Conservation (phyloP, 805 yeast genomes). For the Dipodascopsis tothii region DNA sequence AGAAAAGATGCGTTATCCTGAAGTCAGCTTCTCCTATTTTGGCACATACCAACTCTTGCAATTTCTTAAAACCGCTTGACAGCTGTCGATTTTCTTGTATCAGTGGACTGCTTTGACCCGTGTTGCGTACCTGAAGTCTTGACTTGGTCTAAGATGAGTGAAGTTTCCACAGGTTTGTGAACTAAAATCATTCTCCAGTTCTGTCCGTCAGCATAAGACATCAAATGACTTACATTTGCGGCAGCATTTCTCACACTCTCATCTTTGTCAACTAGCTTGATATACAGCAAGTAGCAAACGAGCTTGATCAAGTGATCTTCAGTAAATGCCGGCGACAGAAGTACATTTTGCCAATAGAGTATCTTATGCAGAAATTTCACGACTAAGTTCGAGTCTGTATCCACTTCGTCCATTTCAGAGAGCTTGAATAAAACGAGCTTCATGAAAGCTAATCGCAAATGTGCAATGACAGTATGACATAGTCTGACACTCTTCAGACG, state of each 20-base stretch:
- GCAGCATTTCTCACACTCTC: slow-evolving; percentile 15
- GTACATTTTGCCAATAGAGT: slow-evolving; percentile 23
- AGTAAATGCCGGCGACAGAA: slow-evolving; percentile 17
- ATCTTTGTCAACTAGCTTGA: slow-evolving; percentile 10
- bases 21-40: not conserved
- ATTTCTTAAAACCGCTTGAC: slow-evolving; percentile 14
- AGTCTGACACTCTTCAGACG: slow-evolving; percentile 15
- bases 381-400: slow-evolving; percentile 10
- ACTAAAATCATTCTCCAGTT: slow-evolving; percentile 20
- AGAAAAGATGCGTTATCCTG: slow-evolving; percentile 16
- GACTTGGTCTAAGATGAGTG: slow-evolving; percentile 17
- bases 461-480: slow-evolving; percentile 9
- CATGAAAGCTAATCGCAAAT: slow-evolving; percentile 15
- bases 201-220: not conserved
- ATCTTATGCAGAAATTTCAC: slow-evolving; percentile 15
- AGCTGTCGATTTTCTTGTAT: slow-evolving; percentile 8
- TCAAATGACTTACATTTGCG: slow-evolving; percentile 3
- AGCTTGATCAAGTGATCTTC: slow-evolving; percentile 18
- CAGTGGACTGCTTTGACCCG: not conserved
- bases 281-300: slow-evolving; percentile 16
- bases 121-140: slow-evolving; percentile 3
- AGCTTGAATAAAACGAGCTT: slow-evolving; percentile 15
- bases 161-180: slow-evolving; percentile 19
- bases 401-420: slow-evolving; percentile 16
- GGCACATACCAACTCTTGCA: slow-evolving; percentile 6